Base-by-base conservation (phyloP, 176 grass and related monocot species). In the Oryza glaberrima region DNA sequence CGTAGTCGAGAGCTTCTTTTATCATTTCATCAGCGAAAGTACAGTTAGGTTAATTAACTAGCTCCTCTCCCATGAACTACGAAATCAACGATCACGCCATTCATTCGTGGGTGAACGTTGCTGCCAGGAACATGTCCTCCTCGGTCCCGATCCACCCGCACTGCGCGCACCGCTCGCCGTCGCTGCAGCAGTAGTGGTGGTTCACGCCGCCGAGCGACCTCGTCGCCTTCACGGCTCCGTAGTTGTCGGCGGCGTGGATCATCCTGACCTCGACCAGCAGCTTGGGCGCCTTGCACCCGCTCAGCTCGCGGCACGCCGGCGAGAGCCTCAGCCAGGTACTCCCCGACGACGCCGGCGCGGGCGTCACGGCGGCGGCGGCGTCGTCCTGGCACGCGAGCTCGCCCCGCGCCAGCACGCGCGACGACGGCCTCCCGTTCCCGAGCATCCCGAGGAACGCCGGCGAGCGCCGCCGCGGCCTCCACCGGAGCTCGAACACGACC, bases 41-140 rank as follows among this genome's bases (percentile, higher is more conserved):
- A 6, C 16, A 61, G 56, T 61, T n/a, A 9, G 19, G 56, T n/a
- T 61, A 61, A 20, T 19, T 58, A 36, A 36, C 35, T 36, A 49
- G 15, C 54, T 58, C 56, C 14, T 61, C 56, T 6, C 35, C 35
- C 56, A 61, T 6, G 56, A n/a, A 26, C 61, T 70, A 56, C 38
- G 38, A 7, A 7, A 40, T 40, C 38, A 4, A 7, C 68, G 51
- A 19, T 54, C 20, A 15, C 25, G 51, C 11, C 20, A 36, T 19
- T 56, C 56, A 16, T 49, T 76, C 5, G 14, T 81, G 40, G 65
- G 45, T 43, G 69, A 90, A 90, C 23, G 91, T 92, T 3, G 87
- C 91, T 1, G 91, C 72, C 7, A 87, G 91, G 82, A 92, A 92
- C 77, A 87, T 90, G 63, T 92, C 87, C 67, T 92, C 87, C 81